Evolutionary conservation across 148 eudicot species (phyloP), one percentile per base, ranked within the genome.

Genomic region (Nyssa sinensis): DNA sequence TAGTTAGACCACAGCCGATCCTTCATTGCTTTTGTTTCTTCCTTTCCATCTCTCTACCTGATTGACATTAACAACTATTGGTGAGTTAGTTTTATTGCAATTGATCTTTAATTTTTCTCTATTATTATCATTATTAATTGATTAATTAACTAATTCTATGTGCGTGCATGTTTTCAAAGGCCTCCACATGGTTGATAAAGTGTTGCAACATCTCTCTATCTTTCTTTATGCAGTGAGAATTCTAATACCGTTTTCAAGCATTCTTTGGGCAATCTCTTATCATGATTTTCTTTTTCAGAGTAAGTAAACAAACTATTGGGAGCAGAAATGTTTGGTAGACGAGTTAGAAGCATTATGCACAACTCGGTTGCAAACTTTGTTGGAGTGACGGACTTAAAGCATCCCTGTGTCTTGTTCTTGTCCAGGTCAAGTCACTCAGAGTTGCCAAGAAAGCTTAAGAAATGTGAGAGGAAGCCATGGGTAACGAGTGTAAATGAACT

Each of bases 381-480:
- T 7, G 16, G 23, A 14, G 5, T 29, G 31, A 68, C 60, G 24
- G 60, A 73, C 24, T 66, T 78, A 32, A 47, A 61, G n/a, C 23
- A 60, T 47, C 63, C 60, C 2, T 25, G 58, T 39, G 73, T 64
- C 37, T 49, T 72, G 2, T 83, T 77, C 79, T 74, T 78, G 17
- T 71, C 79, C 37, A 67, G 49, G 31, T 57, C 65, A 51, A 74
- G 62, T 41, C 72, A 67, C 8, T 33, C 47, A 14, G 82, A 64
- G 75, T 53, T 78, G n/a, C 84, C 84, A 37, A 81, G 75, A 63
- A 84, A 78, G 82, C 82, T 81, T 8, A 78, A 65, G 25, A 78
- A 69, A 71, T 75, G 78, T 24, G 87, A 78, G 70, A 58, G 71
- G 39, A 84, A 84, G 76, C 82, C 87, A 59, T 81, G 84, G 87